Evolutionary conservation across 805 yeast genomes (phyloP), one percentile per base, ranked within the genome.

Genomic region (Torulaspora delbrueckii): DNA sequence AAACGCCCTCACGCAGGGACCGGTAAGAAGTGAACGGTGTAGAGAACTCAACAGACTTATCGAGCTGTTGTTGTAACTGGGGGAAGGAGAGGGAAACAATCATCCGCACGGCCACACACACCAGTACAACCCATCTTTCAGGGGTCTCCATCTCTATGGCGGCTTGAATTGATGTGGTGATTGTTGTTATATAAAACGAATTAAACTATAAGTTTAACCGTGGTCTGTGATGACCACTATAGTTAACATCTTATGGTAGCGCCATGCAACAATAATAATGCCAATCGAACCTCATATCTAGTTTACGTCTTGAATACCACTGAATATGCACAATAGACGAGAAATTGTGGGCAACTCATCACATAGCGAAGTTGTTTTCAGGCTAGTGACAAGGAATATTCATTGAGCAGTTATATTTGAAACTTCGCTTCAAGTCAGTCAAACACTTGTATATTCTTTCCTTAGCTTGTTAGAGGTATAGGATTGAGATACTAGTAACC

Each of bases 1-100:
- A 86, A 8, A 85, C 67, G 9, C 90, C 90, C 60, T 85, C 95
- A 54, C 72, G 65, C 34, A 86, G 60, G 32, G 79, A 71, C 56
- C 79, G 58, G 36, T 54, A 63, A 2, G 68, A 63, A 1, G 63
- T 63, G 40, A 64, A 54, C 1, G 70, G 70, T 1, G 68, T 63
- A 3, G 68, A 64, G 40, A 65, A 60, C 46, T 63, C 66, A 8
- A 63, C 67, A 12, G 60, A 50, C 26, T 57, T 50, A 42, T 65
- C 69, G 50, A 65, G 44, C 37, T 46, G 54, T 24, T 47, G 43
- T 34, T 53, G 58, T 30, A 65, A 27, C 9, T 55, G 43, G 14
- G 68, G 66, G 43, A 61, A 65, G 31, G 55, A 32, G 19, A 43
- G 24, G 16, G 57, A 40, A 9, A 58, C 46, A 8, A 51, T 40